These are phyloP conservation scores for Raphanus hybrid DNA, from an alignment of 441 rosid genomes.

Conservation along the genomic window DNA sequence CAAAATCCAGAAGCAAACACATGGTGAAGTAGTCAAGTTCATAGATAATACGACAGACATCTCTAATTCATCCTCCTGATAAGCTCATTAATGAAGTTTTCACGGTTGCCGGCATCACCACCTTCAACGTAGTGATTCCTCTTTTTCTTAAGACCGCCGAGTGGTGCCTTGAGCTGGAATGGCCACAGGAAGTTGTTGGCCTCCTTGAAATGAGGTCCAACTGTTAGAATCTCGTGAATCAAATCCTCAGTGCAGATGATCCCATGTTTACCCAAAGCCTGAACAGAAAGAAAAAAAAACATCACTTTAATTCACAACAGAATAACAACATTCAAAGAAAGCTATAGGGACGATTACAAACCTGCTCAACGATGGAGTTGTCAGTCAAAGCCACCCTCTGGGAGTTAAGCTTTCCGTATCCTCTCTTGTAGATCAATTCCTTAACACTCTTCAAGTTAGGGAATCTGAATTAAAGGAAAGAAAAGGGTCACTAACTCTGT, in stretches of 20 bases:
- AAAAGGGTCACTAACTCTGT: not conserved
- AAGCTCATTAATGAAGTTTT: conserved; percentile 47
- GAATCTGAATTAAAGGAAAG: conserved; percentile 42
- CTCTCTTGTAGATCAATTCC: conserved; percentile 85
- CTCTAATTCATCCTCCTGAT: conserved; percentile 76
- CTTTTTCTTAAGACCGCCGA: conserved; percentile 80
- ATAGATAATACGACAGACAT: conserved; percentile 4
- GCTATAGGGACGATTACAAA: conserved; percentile 2
- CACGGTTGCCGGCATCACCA: conserved; percentile 69
- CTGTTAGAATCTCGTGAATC: conserved; percentile 80
- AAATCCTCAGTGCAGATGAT: conserved; percentile 78
- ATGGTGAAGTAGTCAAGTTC: conserved; percentile 6
- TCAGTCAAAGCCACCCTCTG: conserved; percentile 76
- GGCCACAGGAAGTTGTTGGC: conserved; percentile 93
- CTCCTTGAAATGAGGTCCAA: conserved; percentile 88
- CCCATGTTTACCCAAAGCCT: conserved; percentile 70
- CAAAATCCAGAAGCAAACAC: conserved; percentile 34
- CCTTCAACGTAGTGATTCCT: conserved; percentile 91
- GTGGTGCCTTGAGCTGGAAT: conserved; percentile 81
- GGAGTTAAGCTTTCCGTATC: conserved; percentile 73
- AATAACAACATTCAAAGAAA: not conserved
- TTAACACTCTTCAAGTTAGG: conserved; percentile 81
- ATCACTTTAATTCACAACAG: not conserved
- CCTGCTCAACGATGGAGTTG: conserved; percentile 78
- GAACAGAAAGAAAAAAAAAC: not conserved